Percentiles rank a stretch among this genome's conserved stretches.
These are phyloP conservation scores for Cladosporium sp. DNA, from an alignment of 2,329 filamentous ascomycete genomes.

Conservation along the genomic window DNA sequence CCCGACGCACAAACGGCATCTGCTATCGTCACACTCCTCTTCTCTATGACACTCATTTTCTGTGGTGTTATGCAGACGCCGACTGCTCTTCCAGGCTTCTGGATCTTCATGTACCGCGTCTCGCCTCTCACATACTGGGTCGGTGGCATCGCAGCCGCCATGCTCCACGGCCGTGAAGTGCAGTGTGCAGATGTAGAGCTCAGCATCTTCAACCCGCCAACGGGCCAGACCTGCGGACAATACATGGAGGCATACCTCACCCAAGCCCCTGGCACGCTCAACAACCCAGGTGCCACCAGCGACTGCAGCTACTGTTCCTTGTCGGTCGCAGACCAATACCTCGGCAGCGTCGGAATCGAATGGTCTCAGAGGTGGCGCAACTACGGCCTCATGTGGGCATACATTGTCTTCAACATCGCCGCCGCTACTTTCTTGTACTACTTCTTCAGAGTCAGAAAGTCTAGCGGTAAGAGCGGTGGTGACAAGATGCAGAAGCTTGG, in stretches of 20 bases:
- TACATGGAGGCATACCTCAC: constrained; percentile 50
- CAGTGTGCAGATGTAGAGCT: constrained; percentile 50
- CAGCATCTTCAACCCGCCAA: constrained; percentile 44
- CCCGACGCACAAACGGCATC: constrained; percentile 69
- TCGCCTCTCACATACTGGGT: constrained; percentile 68
- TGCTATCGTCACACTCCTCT: constrained; percentile 54
- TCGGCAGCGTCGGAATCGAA: constrained; percentile 45
- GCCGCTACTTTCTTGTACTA: constrained; percentile 65
- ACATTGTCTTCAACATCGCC: constrained; percentile 64
- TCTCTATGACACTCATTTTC: constrained; percentile 52
- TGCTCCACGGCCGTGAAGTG: constrained; percentile 51
- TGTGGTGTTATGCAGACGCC: constrained; percentile 64
- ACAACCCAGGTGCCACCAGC: constrained; percentile 47
- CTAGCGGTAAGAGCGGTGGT: constrained; percentile 25
- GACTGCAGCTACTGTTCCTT: constrained; percentile 55
- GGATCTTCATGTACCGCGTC: constrained; percentile 75
- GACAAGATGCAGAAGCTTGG: constrained; percentile 17
- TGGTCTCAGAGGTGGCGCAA: constrained; percentile 65
- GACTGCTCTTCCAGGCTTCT: constrained; percentile 65
- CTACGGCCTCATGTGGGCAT: constrained; percentile 70
- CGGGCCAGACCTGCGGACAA: constrained; percentile 44
- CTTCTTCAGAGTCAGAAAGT: constrained; percentile 56
- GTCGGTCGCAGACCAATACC: constrained; percentile 50
- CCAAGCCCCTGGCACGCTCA: constrained; percentile 44
- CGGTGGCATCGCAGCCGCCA: constrained; percentile 42